Conservation (phyloP, 441 rosid species). For the Melianthus villosus region DNA sequence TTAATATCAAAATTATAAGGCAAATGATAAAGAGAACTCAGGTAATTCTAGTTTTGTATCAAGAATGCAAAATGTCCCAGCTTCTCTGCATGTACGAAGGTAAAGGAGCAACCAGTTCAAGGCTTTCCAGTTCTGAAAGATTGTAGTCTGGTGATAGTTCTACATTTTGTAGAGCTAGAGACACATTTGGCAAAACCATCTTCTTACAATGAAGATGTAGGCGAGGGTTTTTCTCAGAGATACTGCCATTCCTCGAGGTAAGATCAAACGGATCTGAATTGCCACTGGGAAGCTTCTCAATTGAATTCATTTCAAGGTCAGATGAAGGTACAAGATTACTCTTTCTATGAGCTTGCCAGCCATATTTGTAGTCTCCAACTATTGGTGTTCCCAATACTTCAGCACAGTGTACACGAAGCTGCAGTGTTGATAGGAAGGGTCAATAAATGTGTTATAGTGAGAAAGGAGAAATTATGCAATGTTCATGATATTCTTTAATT, state of each 20-base stretch:
- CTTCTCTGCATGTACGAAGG: slow-evolving; percentile 75
- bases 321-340: slow-evolving; percentile 22
- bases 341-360: slow-evolving; percentile 63
- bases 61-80: slow-evolving; percentile 37
- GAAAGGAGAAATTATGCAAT: no score
- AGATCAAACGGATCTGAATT: slow-evolving; percentile 40
- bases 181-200: slow-evolving; percentile 49
- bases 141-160: slow-evolving; percentile 26
- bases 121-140: slow-evolving; percentile 27
- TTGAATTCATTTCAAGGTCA: slow-evolving; percentile 9
- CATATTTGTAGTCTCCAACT: slow-evolving; percentile 82
- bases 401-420: slow-evolving; percentile 94
- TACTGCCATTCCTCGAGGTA: slow-evolving; percentile 54
- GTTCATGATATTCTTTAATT: no score
- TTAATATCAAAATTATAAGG: no score
- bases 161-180: slow-evolving; percentile 27
- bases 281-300: slow-evolving; percentile 9
- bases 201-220: slow-evolving; percentile 86
- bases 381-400: slow-evolving; percentile 83
- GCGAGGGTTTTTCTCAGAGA: slow-evolving; percentile 43
- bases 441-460: not conserved
- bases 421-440: slow-evolving; percentile 8
- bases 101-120: slow-evolving; percentile 57
- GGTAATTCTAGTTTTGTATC: slow-evolving; percentile 1
- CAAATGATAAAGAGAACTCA: no score